These are phyloP conservation scores for Umbilicus rupestris DNA, from an alignment of 164 flowering plant genomes.

Conservation along the genomic window DNA sequence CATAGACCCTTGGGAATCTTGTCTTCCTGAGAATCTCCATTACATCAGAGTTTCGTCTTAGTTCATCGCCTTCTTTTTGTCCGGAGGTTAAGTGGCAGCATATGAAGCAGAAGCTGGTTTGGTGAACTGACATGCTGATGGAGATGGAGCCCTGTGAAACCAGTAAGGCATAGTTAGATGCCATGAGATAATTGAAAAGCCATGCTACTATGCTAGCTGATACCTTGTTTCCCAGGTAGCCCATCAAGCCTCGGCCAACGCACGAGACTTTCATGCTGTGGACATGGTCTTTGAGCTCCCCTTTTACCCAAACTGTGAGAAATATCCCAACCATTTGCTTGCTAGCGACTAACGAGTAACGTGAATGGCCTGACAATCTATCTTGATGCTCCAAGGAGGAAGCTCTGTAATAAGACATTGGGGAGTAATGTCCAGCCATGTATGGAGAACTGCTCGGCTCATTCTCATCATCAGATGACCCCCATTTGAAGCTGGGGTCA, in stretches of 20 bases:
- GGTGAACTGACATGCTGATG: conserved; percentile 43
- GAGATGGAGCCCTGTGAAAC: conserved; percentile 5
- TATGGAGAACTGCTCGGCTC: conserved; percentile 36
- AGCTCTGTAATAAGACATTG: neutral
- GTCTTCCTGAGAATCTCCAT: conserved; percentile 63
- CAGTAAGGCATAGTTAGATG: neutral
- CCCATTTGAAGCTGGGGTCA: conserved; percentile 39
- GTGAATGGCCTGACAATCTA: conserved; percentile 11
- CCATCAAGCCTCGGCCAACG: conserved; percentile 78
- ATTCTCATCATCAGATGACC: conserved; percentile 63
- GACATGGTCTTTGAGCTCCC: conserved; percentile 35
- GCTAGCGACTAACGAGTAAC: conserved; percentile 56
- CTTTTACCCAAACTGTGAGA: conserved; percentile 62
- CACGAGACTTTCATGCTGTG: conserved; percentile 51
- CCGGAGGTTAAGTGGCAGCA: conserved; percentile 75
- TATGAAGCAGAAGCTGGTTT: conserved; percentile 68
- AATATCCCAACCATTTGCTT: conserved; percentile 81
- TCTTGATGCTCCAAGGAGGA: conserved; percentile 3
- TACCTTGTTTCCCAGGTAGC: conserved; percentile 76
- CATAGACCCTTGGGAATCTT: conserved; percentile 36
- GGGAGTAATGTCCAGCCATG: neutral
- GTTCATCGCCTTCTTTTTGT: conserved; percentile 65
- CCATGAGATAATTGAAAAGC: neutral
- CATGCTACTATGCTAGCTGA: conserved; percentile 48
- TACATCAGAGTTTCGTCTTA: conserved; percentile 56